These are phyloP conservation scores for Solanum chilense DNA, from an alignment of 257 asterid species.

Conservation along the genomic window DNA sequence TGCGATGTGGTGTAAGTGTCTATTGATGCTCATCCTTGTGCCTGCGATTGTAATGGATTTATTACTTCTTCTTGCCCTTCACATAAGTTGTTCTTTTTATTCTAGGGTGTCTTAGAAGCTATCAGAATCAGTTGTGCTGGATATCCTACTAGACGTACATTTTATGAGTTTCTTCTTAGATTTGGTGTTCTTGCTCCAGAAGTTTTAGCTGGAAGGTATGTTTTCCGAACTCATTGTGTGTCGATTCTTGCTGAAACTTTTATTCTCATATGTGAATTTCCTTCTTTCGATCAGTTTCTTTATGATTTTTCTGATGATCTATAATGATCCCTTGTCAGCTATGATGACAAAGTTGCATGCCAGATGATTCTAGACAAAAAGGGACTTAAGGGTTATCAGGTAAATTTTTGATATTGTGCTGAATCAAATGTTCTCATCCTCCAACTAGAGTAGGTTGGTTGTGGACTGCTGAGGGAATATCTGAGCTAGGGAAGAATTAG, in stretches of 20 bases:
- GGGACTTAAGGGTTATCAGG: constrained; percentile 95
- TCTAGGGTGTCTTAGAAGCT: constrained; percentile 97
- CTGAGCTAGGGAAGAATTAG: not conserved
- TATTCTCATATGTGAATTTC: not conserved
- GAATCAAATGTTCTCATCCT: not conserved
- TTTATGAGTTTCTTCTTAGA: constrained; percentile 94
- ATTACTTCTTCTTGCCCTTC: not conserved
- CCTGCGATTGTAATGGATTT: not conserved
- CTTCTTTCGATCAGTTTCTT: not conserved
- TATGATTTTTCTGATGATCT: not conserved
- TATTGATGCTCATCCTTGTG: constrained; percentile 4
- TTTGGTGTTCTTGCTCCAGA: constrained; percentile 96
- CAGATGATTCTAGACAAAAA: constrained; percentile 79
- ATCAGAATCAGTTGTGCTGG: constrained; percentile 99
- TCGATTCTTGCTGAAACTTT: not conserved
- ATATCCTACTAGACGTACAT: constrained; percentile 94
- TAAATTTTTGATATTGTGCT: constrained; percentile 10
- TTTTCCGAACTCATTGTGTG: not conserved
- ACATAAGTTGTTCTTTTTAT: not conserved
- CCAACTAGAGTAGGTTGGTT: not conserved
- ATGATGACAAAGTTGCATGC: constrained; percentile 81
- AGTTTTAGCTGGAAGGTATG: constrained; percentile 61
- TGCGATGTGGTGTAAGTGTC: constrained; percentile 97
- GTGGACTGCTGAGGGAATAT: not conserved
- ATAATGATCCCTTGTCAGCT: constrained; percentile 31